Conservation (phyloP, 73 alveolate species). For the Blepharisma japonicum region DNA sequence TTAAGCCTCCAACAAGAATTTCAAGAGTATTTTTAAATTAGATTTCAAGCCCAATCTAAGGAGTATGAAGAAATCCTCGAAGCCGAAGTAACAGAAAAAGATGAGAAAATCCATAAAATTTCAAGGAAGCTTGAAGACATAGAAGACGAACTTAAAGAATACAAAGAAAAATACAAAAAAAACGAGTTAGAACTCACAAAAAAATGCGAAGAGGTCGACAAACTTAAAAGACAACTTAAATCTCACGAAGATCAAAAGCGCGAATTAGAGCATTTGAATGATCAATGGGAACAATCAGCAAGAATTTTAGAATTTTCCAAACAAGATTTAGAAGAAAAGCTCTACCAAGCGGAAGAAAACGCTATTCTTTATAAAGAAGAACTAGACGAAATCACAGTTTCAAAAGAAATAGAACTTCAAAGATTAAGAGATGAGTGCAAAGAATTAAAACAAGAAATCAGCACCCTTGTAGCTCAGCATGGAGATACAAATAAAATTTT, state of each 20-base stretch:
- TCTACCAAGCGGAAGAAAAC: slow-evolving; percentile 32
- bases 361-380: slow-evolving; percentile 25
- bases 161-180: slow-evolving; percentile 5
- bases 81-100: slow-evolving; percentile 1
- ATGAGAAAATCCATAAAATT: not conserved
- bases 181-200: not conserved
- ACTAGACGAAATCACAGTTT: slow-evolving; percentile 15
- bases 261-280: slow-evolving; percentile 30
- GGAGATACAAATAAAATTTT: not conserved
- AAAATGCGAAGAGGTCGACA: not conserved
- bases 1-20: not conserved
- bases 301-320: slow-evolving; percentile 15
- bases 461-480: not conserved
- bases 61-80: slow-evolving; percentile 1
- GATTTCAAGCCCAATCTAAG: slow-evolving; percentile 14
- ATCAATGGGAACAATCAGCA: slow-evolving; percentile 31
- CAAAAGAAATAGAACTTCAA: slow-evolving; percentile 23
- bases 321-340: slow-evolving; percentile 27
- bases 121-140: not conserved
- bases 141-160: not conserved
- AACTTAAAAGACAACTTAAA: not conserved
- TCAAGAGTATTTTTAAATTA: not conserved
- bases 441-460: slow-evolving; percentile 25
- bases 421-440: slow-evolving; percentile 22
- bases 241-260: slow-evolving; percentile 22